Conservation (phyloP, 1,284 basidiomycete species). For the Tilletia horrida region DNA sequence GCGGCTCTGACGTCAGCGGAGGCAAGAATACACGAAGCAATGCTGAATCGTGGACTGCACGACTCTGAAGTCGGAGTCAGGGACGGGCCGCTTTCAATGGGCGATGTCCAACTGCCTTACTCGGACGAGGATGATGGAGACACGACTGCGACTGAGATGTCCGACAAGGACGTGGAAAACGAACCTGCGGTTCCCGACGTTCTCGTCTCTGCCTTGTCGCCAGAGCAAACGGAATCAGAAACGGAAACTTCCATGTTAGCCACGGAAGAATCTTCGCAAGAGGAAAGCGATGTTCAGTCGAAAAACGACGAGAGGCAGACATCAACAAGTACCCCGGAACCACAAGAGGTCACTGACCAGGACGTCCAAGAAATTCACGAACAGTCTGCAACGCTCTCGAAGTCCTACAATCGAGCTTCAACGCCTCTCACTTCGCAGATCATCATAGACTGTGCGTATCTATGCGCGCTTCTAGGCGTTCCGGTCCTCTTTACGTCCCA, state of each 20-base stretch:
- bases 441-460: constrained; percentile 39
- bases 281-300: neutral
- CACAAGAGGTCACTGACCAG: neutral
- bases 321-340: neutral
- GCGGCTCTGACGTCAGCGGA: neutral
- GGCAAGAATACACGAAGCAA: constrained; percentile 5
- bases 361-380: constrained; percentile 25
- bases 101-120: no score
- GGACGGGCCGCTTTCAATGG: no score
- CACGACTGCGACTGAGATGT: neutral
- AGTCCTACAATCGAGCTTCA: constrained; percentile 38
- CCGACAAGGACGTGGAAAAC: neutral
- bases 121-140: no score
- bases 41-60: neutral
- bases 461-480: constrained; percentile 39
- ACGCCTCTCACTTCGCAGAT: constrained; percentile 31
- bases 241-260: no score
- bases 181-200: neutral
- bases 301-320: neutral
- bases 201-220: no score
- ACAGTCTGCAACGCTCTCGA: constrained; percentile 30
- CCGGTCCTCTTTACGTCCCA: constrained; percentile 50
- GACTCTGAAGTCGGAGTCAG: no score
- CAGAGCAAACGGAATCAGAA: no score
- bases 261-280: no score